A percentile compares a stretch with the other conserved stretches of the same genome.
phyloP scores from a whole-genome alignment of 495 filamentous ascomycete species.

The Aspergillus campestris region DNA sequence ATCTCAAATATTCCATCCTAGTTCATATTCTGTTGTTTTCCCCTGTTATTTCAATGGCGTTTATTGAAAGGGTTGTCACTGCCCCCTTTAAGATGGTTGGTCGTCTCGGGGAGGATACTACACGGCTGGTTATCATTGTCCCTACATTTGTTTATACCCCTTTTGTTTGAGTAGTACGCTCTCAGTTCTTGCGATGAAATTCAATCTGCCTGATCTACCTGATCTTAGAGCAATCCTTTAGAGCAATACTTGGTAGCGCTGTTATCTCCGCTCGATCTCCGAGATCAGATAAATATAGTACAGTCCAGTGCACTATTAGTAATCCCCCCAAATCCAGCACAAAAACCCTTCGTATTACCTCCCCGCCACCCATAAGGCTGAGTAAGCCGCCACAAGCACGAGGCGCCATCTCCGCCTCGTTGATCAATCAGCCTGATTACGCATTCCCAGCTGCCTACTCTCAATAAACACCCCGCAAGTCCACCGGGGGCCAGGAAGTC shows the following conservation, averaged over 20 bases:
- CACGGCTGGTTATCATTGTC: neutral
- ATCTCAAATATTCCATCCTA: too few relatives aligned
- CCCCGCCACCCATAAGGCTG: constrained; percentile 5
- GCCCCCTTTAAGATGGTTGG: too few relatives aligned
- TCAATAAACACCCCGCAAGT: neutral
- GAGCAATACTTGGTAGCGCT: neutral
- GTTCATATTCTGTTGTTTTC: neutral
- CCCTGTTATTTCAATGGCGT: neutral
- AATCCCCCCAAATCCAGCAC: too few relatives aligned
- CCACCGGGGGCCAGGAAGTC: neutral
- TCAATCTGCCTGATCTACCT: neutral
- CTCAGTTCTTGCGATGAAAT: too few relatives aligned
- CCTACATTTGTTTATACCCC: constrained; percentile 21
- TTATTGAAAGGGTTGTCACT: neutral
- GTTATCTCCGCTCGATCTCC: constrained; percentile 16
- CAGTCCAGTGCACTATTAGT: too few relatives aligned
- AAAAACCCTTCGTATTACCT: too few relatives aligned
- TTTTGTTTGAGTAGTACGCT: constrained; percentile 8
- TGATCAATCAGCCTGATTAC: neutral
- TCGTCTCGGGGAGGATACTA: too few relatives aligned
- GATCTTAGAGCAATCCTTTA: neutral
- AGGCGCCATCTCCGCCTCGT: constrained; percentile 8
- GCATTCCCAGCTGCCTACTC: constrained; percentile 5
- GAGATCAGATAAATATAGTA: constrained; percentile 16
- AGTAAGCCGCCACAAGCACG: constrained; percentile 31